Conservation (phyloP, 176 grass and related monocot genomes). For the Stipa capillata region DNA sequence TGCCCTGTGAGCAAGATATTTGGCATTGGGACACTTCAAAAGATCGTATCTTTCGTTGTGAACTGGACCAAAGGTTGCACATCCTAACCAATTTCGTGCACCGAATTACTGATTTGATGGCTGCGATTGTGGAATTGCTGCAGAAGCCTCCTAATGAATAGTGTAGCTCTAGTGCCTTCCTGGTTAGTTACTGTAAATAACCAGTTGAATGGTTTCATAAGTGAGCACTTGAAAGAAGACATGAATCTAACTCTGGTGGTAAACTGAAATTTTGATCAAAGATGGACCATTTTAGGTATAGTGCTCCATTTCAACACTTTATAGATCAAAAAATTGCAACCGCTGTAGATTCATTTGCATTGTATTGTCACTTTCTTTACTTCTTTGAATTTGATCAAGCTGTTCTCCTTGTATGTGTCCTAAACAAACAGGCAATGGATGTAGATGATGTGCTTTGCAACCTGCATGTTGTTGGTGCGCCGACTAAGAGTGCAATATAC, state of each 20-base stretch:
- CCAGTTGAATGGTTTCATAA: neutral
- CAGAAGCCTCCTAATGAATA: neutral
- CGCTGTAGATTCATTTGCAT: neutral
- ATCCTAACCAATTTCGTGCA: neutral
- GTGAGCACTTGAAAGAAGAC: neutral
- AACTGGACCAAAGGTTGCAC: neutral
- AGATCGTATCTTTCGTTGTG: neutral
- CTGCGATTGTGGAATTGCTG: neutral
- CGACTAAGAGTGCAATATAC: constrained; percentile 82
- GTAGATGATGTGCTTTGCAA: constrained; percentile 50
- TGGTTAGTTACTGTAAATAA: neutral
- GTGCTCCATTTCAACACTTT: neutral
- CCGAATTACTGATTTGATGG: neutral
- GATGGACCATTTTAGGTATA: neutral
- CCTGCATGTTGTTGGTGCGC: constrained; percentile 27
- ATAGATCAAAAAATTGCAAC: neutral
- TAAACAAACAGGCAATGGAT: constrained; percentile 48
- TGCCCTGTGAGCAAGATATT: neutral
- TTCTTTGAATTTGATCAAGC: neutral
- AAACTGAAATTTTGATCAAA: neutral
- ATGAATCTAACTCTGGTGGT: neutral
- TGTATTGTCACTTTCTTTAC: neutral
- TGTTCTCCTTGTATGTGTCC: neutral
- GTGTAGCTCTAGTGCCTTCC: neutral
- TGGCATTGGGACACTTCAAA: neutral